Conservation (phyloP, 495 filamentous ascomycete species). For the Bombardia bombarda region DNA sequence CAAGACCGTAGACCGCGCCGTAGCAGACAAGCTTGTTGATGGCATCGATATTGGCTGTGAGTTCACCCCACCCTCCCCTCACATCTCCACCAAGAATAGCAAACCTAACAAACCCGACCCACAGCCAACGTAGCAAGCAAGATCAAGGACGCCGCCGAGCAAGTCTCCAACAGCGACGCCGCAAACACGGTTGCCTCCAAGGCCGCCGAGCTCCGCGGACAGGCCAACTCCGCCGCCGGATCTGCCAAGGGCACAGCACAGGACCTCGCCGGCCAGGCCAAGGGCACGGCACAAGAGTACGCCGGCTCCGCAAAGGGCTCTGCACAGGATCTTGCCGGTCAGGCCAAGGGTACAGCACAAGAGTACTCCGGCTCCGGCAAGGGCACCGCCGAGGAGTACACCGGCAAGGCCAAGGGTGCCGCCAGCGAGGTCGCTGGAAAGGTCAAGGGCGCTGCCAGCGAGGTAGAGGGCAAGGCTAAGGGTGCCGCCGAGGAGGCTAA, state of each 20-base stretch:
- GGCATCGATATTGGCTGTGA: slow-evolving; percentile 45
- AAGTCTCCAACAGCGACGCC: slow-evolving; percentile 12
- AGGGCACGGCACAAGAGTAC: background rate
- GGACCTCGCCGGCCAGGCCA: slow-evolving; percentile 1
- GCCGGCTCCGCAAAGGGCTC: background rate
- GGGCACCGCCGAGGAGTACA: background rate
- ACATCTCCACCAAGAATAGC: background rate
- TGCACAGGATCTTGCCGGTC: background rate
- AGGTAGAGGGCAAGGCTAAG: slow-evolving; percentile 1
- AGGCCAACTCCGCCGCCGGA: slow-evolving; percentile 19
- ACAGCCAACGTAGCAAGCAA: slow-evolving; percentile 40
- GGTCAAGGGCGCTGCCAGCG: background rate
- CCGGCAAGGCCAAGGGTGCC: background rate
- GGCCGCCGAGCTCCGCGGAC: slow-evolving; percentile 26
- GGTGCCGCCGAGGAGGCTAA: background rate
- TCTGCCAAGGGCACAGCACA: background rate
- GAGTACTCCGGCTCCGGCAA: background rate
- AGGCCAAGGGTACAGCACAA: background rate
- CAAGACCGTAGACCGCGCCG: slow-evolving; percentile 42
- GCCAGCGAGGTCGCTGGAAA: background rate
- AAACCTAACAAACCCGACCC: slow-evolving; percentile 5
- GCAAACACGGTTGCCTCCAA: slow-evolving; percentile 17
- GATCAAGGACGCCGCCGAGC: slow-evolving; percentile 28
- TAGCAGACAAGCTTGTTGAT: slow-evolving; percentile 47
- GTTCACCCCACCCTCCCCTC: slow-evolving; percentile 9